Evolutionary conservation across 306 rosid species (phyloP).

Genomic region (Vigna unguiculata): DNA sequence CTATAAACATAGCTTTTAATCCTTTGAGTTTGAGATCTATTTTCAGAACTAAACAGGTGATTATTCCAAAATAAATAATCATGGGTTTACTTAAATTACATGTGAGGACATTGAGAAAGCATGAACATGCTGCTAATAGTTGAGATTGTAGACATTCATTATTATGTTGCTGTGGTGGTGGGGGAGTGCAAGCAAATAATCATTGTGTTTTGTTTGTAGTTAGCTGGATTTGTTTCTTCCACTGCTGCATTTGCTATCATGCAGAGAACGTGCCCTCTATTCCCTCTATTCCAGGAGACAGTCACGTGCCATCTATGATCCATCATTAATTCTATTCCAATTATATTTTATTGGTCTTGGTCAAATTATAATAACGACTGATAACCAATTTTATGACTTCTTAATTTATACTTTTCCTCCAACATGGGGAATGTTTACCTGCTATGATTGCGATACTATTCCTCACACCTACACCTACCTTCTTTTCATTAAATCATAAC

Average conservation of each 20-base stretch:
- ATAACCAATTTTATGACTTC: background rate
- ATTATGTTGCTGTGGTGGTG: background rate
- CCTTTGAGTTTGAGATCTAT: too few relatives aligned
- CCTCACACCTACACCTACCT: background rate
- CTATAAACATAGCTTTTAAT: too few relatives aligned
- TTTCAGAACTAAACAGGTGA: too few relatives aligned
- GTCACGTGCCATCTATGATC: conserved; percentile 47
- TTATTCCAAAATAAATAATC: too few relatives aligned
- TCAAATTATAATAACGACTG: background rate
- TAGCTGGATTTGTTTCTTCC: background rate
- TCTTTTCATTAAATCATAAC: background rate
- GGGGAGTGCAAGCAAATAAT: too few relatives aligned
- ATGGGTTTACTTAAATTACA: background rate
- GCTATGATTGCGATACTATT: background rate
- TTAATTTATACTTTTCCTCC: background rate
- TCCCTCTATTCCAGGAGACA: conserved; percentile 22
- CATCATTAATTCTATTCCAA: conserved; percentile 33
- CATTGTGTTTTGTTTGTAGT: background rate
- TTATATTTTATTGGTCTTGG: background rate
- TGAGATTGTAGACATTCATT: background rate
- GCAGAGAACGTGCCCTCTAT: conserved; percentile 46
- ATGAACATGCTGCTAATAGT: background rate
- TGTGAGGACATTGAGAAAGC: background rate
- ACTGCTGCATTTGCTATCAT: conserved; percentile 37
- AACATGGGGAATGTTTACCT: background rate